A percentile compares a stretch with the other conserved stretches of the same genome.
Evolutionary conservation across 164 flowering plant genomes (phyloP).

Genomic region (Aristolochia contorta): DNA sequence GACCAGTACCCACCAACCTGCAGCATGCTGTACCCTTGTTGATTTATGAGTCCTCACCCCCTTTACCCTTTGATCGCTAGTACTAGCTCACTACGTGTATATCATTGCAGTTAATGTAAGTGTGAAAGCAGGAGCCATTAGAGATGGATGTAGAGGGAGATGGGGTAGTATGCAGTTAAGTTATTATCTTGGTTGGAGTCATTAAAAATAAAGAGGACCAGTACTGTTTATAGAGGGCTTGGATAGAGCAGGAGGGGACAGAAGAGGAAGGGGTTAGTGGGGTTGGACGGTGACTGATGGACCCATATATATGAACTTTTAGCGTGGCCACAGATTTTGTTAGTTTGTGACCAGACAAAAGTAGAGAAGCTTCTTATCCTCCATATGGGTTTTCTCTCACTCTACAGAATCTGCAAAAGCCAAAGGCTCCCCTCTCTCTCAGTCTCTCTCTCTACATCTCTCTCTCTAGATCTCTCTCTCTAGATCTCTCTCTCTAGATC

Average conservation of each 20-base stretch:
- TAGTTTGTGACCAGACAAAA: slow-evolving; percentile 5
- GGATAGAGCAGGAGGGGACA: neutral
- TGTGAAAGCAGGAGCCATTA: neutral
- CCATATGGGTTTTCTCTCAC: neutral
- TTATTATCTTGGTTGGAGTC: neutral
- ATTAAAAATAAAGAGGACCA: too few relatives aligned
- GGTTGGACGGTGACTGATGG: neutral
- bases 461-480: too few relatives aligned
- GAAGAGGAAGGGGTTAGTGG: neutral
- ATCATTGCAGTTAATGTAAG: too few relatives aligned
- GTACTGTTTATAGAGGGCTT: too few relatives aligned
- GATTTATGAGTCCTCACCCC: too few relatives aligned
- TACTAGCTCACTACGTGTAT: too few relatives aligned
- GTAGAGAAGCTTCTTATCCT: slow-evolving; percentile 5
- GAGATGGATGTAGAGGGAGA: too few relatives aligned
- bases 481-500: too few relatives aligned
- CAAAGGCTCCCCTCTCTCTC: neutral
- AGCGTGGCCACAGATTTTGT: neutral
- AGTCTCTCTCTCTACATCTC: too few relatives aligned
- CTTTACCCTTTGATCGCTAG: too few relatives aligned
- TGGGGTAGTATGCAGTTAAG: too few relatives aligned
- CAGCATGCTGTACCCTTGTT: too few relatives aligned
- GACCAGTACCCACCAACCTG: neutral
- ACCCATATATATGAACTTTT: neutral
- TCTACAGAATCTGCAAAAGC: neutral